Base-by-base conservation (phyloP, 192 early-diverging fungal species). In the Coemansia sp. region DNA sequence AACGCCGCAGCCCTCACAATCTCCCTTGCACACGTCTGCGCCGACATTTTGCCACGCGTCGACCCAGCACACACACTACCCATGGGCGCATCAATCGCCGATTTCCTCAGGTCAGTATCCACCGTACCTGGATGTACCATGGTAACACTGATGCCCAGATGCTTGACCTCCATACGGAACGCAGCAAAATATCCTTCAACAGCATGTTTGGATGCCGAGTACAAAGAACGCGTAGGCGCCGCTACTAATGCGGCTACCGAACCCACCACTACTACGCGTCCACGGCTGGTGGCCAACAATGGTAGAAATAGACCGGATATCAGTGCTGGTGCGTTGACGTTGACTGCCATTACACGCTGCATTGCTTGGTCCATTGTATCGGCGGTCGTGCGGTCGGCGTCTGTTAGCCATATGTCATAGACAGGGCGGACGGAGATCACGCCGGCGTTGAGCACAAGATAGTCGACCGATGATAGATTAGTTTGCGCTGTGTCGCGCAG, bases 111-210 rank as follows among this genome's bases (percentile, higher is more conserved):
- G 7, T 88, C 87, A 0, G 92, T 93, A n/a, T 75, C 87, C 3
- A 94, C 92, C 0, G 91, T 91, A 1, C 88, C 92, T 11, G 92
- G 92, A 63, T 87, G 87, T 0, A 84, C 86, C 3, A 92, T 68
- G 14, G 86, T 86, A 5, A 95, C 83, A 31, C 84, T 79, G 8
- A 92, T 84, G 17, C 87, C 87, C 7, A 84, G 76, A 14, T 58
- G 54, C 0, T 71, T 79, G 4, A 93, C 69, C 67, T 96, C 94
- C 67, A 94, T 92, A 1, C 94, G 85, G 33, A 96, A 65, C 5
- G 92, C 81, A 49, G 86, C 83, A 82, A 96, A 94, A 73, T 90
- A 96, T 0, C 92, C 94, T 29, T 88, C 87, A 4, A 92, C 75
- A 0, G 94, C 94, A 64, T 91, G 89, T 54, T 96, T 96, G 56